Conservation (phyloP, 2,329 filamentous ascomycete species). For the Claviceps sp. region DNA sequence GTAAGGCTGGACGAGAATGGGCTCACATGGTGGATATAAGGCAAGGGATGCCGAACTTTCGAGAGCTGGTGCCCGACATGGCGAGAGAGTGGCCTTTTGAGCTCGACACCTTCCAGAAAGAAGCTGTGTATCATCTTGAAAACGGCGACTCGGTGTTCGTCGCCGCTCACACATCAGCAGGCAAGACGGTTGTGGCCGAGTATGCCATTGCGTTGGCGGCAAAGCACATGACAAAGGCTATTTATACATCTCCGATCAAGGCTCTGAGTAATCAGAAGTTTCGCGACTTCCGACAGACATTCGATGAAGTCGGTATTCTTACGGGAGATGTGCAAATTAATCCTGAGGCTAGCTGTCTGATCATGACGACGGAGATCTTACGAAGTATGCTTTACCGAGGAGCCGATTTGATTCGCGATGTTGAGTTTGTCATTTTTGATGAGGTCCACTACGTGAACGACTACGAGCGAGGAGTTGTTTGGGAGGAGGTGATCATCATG, state of each 20-base stretch:
- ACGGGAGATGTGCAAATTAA: constrained; percentile 98
- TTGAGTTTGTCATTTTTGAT: constrained; percentile 98
- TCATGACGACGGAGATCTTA: constrained; percentile 98
- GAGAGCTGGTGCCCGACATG: constrained; percentile 90
- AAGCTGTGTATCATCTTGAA: constrained; percentile 94
- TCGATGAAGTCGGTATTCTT: constrained; percentile 92
- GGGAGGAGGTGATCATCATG: constrained; percentile 99
- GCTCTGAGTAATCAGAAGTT: constrained; percentile 98
- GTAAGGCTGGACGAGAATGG: constrained; percentile 76
- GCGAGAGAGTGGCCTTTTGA: constrained; percentile 94
- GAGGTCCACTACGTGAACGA: constrained; percentile 99
- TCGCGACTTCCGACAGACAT: constrained; percentile 77
- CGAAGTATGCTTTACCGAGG: constrained; percentile 97
- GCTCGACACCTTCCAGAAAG: constrained; percentile 95
- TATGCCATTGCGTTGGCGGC: constrained; percentile 92
- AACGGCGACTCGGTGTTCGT: constrained; percentile 96
- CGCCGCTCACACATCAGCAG: constrained; percentile 91
- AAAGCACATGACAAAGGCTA: constrained; percentile 99
- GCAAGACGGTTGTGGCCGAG: constrained; percentile 95
- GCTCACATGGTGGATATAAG: constrained; percentile 97
- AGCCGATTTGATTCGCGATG: constrained; percentile 88
- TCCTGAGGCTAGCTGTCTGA: constrained; percentile 91
- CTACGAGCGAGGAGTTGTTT: constrained; percentile 87
- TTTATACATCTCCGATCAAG: constrained; percentile 98
- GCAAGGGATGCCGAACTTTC: constrained; percentile 85